Conservation (phyloP, 805 yeast genomes). For the Blastobotrys mokoenaii region DNA sequence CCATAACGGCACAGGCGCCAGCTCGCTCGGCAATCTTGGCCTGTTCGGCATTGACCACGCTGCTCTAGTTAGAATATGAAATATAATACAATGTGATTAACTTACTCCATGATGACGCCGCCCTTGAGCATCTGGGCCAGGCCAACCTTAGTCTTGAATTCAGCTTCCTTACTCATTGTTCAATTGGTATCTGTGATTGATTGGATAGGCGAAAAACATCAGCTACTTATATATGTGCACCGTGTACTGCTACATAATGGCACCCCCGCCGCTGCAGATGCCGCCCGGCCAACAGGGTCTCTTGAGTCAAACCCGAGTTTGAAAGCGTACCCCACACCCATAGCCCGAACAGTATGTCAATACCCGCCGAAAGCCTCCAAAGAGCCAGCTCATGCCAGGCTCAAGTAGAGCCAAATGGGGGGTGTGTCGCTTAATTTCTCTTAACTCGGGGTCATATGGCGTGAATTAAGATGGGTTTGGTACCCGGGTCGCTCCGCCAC, state of each 20-base stretch:
- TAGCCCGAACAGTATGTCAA: too few species aligned
- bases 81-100: neutral
- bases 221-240: neutral
- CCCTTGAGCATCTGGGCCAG: slow-evolving; percentile 80
- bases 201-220: too few species aligned
- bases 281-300: neutral
- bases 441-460: too few species aligned
- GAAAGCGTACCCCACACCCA: too few species aligned
- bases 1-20: slow-evolving; percentile 89
- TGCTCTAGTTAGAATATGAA: slow-evolving; percentile 4
- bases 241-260: neutral
- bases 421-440: too few species aligned
- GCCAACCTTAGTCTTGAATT: slow-evolving; percentile 50
- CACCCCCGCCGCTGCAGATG: neutral
- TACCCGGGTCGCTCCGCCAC: too few species aligned
- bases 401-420: too few species aligned
- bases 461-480: too few species aligned
- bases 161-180: neutral
- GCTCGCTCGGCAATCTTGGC: slow-evolving; percentile 74
- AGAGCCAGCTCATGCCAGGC: too few species aligned
- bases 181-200: too few species aligned
- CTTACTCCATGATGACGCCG: slow-evolving; percentile 36
- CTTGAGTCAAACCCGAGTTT: neutral
- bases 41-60: slow-evolving; percentile 70
- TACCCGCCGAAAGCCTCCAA: too few species aligned